phyloP scores from a whole-genome alignment of 1,284 basidiomycete species.

The Ustilago trichophora region DNA sequence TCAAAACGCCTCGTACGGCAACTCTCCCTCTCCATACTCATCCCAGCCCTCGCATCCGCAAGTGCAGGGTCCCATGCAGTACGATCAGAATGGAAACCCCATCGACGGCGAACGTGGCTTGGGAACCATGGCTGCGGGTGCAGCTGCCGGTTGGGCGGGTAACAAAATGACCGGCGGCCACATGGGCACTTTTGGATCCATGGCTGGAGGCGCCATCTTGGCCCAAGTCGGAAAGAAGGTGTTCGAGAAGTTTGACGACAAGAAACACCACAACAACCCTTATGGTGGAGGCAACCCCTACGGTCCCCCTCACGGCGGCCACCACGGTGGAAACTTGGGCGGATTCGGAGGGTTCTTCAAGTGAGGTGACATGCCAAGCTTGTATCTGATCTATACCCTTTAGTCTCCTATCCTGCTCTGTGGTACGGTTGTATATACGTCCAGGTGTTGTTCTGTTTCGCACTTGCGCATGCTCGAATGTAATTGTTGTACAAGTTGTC shows the following conservation, averaged over 20 bases:
- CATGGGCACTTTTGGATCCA: constrained; percentile 39
- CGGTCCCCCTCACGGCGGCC: constrained; percentile 17
- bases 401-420: too few species aligned
- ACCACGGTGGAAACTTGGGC: constrained; percentile 10
- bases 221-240: constrained; percentile 57
- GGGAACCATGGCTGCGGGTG: constrained; percentile 58
- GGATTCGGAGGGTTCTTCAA: constrained; percentile 41
- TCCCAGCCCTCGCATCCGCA: constrained; percentile 8
- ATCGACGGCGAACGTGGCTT: constrained; percentile 56
- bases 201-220: constrained; percentile 48
- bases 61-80: constrained; percentile 39
- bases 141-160: constrained; percentile 48
- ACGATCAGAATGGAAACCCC: constrained; percentile 56
- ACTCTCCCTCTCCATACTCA: constrained; percentile 15
- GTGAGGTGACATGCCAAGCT: too few species aligned
- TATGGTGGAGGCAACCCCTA: constrained; percentile 15
- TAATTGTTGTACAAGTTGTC: too few species aligned
- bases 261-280: constrained; percentile 33
- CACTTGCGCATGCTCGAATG: too few species aligned
- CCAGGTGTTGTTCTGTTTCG: too few species aligned
- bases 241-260: constrained; percentile 41
- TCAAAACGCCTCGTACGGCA: constrained; percentile 7
- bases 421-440: too few species aligned
- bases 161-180: constrained; percentile 55
- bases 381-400: too few species aligned